These are phyloP conservation scores for Aspergillus hortae DNA, from an alignment of 2,329 filamentous ascomycete species.

Conservation along the genomic window DNA sequence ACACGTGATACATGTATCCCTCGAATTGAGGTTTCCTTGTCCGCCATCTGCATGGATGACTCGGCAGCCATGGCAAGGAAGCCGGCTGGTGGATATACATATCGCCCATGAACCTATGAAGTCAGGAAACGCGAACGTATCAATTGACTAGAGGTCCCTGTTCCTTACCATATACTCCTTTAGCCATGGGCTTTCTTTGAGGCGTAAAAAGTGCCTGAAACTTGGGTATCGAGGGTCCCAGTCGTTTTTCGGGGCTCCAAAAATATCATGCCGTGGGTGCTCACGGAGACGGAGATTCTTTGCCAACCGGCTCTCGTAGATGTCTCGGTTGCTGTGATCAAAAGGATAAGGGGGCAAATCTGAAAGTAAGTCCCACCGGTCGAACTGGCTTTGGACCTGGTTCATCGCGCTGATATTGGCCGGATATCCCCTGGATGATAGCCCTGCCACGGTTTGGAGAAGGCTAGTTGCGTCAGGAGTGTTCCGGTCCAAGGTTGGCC, in stretches of 20 bases:
- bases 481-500: conserved; percentile 22
- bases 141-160: too few species aligned
- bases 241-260: conserved; percentile 27
- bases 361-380: conserved; percentile 14
- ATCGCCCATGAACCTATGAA: conserved; percentile 15
- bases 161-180: conserved; percentile 25
- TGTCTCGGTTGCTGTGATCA: conserved; percentile 21
- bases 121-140: conserved; percentile 1
- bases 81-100: conserved; percentile 26
- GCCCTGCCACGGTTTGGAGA: conserved; percentile 17
- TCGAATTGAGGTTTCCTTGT: conserved; percentile 3
- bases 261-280: conserved; percentile 26
- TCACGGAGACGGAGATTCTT: conserved; percentile 23
- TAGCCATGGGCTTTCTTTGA: conserved; percentile 30
- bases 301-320: conserved; percentile 27
- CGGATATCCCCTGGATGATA: conserved; percentile 17
- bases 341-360: conserved; percentile 28
- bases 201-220: conserved; percentile 28
- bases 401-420: conserved; percentile 26
- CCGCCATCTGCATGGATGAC: conserved; percentile 22
- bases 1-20: conserved; percentile 22
- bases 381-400: conserved; percentile 1
- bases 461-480: conserved; percentile 16
- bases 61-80: conserved; percentile 30
- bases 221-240: conserved; percentile 24